Percentiles rank a stretch among this genome's conserved stretches.
phyloP scores from a whole-genome alignment of 352 stramenopile species.

The Peronospora tabacina region DNA sequence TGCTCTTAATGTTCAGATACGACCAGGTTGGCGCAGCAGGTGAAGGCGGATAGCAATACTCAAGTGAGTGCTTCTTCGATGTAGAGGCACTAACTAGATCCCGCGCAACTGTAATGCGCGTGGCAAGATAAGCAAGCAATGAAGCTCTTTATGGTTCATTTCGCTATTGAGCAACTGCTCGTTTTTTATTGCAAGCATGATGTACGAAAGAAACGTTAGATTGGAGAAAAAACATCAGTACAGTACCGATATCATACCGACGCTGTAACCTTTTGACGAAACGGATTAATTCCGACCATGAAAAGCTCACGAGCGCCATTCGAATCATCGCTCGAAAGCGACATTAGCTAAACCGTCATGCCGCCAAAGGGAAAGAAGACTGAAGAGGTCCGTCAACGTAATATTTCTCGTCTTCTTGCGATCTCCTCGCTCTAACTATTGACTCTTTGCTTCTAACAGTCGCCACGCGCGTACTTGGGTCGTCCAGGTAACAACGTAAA shows the following conservation, averaged over 20 bases:
- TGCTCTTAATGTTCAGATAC: constrained; percentile 36
- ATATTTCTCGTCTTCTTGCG: background rate
- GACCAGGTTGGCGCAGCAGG: constrained; percentile 52
- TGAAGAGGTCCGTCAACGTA: constrained; percentile 38
- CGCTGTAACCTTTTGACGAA: background rate
- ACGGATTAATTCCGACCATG: constrained; percentile 5
- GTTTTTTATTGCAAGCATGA: background rate
- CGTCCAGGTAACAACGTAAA: constrained; percentile 92
- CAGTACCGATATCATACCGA: background rate
- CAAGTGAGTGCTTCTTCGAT: constrained; percentile 28
- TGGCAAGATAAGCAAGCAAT: constrained; percentile 6
- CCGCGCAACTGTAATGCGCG: constrained; percentile 8
- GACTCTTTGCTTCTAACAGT: constrained; percentile 10
- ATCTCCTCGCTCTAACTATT: background rate
- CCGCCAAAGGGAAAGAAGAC: constrained; percentile 80
- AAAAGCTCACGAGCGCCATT: constrained; percentile 25
- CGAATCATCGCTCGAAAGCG: constrained; percentile 10
- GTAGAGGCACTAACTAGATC: constrained; percentile 25
- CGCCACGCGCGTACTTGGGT: constrained; percentile 68
- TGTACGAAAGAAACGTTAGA: too few relatives aligned
- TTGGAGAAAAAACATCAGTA: background rate
- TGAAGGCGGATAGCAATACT: constrained; percentile 41
- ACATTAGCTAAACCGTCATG: constrained; percentile 29
- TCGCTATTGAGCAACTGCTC: background rate
- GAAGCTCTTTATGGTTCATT: constrained; percentile 21